Percentiles rank a stretch among this genome's conserved stretches.
Conservation (phyloP, 495 filamentous ascomycete genomes). For the Cenococcum geophilum region DNA sequence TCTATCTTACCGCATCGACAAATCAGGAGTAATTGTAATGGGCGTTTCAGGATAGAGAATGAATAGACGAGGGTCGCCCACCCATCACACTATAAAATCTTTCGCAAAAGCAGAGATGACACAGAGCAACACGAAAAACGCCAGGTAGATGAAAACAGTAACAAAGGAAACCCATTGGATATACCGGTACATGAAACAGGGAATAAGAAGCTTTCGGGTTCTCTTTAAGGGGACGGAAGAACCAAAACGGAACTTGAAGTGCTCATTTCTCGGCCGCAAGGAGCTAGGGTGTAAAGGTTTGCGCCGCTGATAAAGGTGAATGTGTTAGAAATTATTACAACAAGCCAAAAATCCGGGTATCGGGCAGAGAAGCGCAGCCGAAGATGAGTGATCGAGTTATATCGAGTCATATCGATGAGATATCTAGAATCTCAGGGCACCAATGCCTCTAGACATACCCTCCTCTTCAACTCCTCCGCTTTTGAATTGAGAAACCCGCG, state of each 20-base stretch:
- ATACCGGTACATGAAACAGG: slow-evolving; percentile 8
- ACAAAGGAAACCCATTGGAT: slow-evolving; percentile 7
- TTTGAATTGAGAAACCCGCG: slow-evolving; percentile 1
- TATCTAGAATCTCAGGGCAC: not conserved
- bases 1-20: not conserved
- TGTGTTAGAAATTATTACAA: slow-evolving; percentile 1
- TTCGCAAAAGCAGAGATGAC: not conserved
- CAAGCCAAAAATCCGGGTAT: slow-evolving; percentile 6
- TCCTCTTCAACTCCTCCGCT: not conserved
- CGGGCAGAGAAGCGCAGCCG: not conserved
- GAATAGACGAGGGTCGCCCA: not conserved
- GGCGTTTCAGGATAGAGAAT: not conserved
- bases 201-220: not conserved
- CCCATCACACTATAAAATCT: not conserved
- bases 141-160: not conserved
- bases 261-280: not conserved
- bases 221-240: not conserved
- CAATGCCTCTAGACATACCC: not conserved
- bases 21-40: not conserved
- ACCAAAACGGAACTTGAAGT: not conserved
- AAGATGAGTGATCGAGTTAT: not conserved
- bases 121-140: not conserved
- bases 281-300: not conserved
- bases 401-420: not conserved
- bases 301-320: not conserved